Evolutionary conservation across 768 basidiomycete species (phyloP).

Genomic region (Boletus pseudopeckii): DNA sequence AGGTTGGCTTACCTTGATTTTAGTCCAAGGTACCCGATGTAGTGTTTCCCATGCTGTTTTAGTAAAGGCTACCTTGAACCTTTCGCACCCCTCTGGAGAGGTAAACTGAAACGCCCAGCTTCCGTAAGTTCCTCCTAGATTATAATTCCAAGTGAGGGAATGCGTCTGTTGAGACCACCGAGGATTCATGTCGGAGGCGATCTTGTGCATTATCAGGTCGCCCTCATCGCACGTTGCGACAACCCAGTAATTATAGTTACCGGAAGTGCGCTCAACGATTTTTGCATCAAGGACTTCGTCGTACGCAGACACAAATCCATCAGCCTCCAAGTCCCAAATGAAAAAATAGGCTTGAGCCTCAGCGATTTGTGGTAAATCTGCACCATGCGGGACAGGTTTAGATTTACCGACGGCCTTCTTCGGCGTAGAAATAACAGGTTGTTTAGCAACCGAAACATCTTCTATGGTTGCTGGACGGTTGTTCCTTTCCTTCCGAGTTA

Average conservation of each 20-base stretch:
- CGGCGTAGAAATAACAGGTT: constrained; percentile 11
- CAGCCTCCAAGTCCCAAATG: constrained; percentile 52
- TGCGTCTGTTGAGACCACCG: constrained; percentile 56
- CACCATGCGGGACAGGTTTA: constrained; percentile 16
- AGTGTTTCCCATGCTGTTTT: constrained; percentile 77
- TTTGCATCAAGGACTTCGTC: constrained; percentile 54
- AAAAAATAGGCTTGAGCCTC: constrained; percentile 56
- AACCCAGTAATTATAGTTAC: constrained; percentile 57
- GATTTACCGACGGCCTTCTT: constrained; percentile 13
- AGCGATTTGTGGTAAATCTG: constrained; percentile 27
- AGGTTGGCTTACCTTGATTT: constrained; percentile 60
- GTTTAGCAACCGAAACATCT: constrained; percentile 5
- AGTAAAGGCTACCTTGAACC: constrained; percentile 62
- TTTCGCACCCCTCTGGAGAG: constrained; percentile 50
- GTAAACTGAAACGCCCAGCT: constrained; percentile 85
- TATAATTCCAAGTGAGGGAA: constrained; percentile 89
- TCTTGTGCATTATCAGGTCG: constrained; percentile 55
- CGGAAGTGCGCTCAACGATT: constrained; percentile 45
- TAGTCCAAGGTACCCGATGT: constrained; percentile 71
- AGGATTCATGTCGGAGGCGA: constrained; percentile 69
- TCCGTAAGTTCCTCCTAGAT: constrained; percentile 50
- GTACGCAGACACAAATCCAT: constrained; percentile 42
- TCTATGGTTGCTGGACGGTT: constrained; percentile 1
- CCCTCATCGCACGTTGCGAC: constrained; percentile 49
- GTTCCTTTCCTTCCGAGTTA: constrained; percentile 6